Evolutionary conservation across 768 basidiomycete species (phyloP), one percentile per base, ranked within the genome.

Genomic region (Russula foetens): DNA sequence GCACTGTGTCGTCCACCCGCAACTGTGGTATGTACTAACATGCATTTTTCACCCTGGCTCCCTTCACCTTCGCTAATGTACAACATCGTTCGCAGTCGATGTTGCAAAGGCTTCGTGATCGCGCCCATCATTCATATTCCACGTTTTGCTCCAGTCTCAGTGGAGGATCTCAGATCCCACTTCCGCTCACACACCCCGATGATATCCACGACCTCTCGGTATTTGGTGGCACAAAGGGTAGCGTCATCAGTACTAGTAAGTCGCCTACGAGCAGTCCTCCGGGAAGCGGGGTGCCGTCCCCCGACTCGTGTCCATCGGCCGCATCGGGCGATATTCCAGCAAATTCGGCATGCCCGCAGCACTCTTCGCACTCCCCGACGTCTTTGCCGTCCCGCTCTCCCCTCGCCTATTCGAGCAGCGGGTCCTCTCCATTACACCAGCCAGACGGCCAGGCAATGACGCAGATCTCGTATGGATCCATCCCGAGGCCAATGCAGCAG

Each of bases 91-190:
- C 31, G 41, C 50, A 68, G 79, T 63, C 67, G 21, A 74, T 75
- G 38, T 71, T 80, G 7, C 71, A 73, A 50, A 74, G 71, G 53
- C 71, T 80, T 12, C 67, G 64, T 17, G 64, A 69, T 29, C 73
- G 78, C 14, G 78, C 79, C 1, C 65, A 69, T 17, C 48, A 66
- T 7, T 63, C 74, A 7, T 76, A 73, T 53, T 52, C 66, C 8
- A 66, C 71, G 2, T 72, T 58, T 53, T 58, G 38, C 33, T 41
- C 56, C 45, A 53, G 19, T 17, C 15, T 29, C 3, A 47, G n/a
- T n/a, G 45, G 45, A 19, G 21, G 17, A 26, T n/a, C 43, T 33
- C 50, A 35, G 31, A 15, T 23, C 7, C 23, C 21, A 15, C 29
- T 46, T 44, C n/a, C 45, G 2, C 44, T 41, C 38, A 17, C 51